Evolutionary conservation across 345 rosid species (phyloP), one percentile per base, ranked within the genome.

Genomic region (Lepidium africanum): DNA sequence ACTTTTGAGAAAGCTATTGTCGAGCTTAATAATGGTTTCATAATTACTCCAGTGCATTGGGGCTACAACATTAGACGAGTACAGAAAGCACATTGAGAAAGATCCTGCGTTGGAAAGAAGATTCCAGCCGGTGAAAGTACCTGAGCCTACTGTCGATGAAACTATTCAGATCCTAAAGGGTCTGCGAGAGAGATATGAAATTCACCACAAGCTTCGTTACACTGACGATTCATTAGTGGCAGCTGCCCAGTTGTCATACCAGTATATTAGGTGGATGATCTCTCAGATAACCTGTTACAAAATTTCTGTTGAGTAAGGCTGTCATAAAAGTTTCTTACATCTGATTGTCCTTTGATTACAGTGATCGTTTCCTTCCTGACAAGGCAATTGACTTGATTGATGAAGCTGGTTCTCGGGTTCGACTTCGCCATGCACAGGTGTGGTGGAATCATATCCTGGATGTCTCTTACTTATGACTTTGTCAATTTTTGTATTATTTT

Each of bases 21-120:
- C 3, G 17, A 16, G 14, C n/a, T 35, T 65, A 33, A 58, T 10
- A 6, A 30, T 55, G 55, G 46, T 39, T 46, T 71, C 15, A 55
- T 19, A 12, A 51, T 65, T 66, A 17, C 27, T 65, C 63, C 80
- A 94, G 97, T 94, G 99, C 82, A 94, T 94, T 81, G 99, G 99
- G 59, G 96, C 99, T 21, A 94, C 99, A 32, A 94, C 96, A 48
- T 79, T 91, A 6, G 99, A 94, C 53, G 97, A 94, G 70, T 94
- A 94, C 78, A 69, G 99, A 67, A 94, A 94, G 74, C 99, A 94
- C 81, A 84, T 94, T 46, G 99, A 91, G 81, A 94, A 94, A 80
- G 99, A 94, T 76, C 99, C 99, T 52, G 99, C 99, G 9, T 72
- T 94, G 67, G 99, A 94, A 80, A 91, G 97, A 71, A 79, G 99